These are phyloP conservation scores for Nannizzia gypsea DNA, from an alignment of 2,329 filamentous ascomycete genomes.

Conservation along the genomic window DNA sequence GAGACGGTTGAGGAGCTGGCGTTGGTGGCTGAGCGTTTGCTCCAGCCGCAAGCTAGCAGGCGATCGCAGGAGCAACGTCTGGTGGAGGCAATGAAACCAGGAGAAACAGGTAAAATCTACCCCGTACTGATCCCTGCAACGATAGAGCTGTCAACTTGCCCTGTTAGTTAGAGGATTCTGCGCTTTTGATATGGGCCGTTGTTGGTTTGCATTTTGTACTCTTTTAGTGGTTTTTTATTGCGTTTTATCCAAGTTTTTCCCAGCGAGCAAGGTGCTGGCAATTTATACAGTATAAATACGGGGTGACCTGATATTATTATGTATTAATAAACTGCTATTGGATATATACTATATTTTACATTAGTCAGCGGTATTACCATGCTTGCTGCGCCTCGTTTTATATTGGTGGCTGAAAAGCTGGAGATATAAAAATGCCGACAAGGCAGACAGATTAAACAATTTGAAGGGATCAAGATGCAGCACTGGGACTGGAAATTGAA, in stretches of 20 bases:
- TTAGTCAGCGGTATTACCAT: not conserved
- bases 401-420: not conserved
- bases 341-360: not conserved
- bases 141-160: not conserved
- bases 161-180: too few relatives aligned
- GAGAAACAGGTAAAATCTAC: too few relatives aligned
- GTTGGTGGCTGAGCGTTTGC: not conserved
- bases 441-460: too few relatives aligned
- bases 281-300: not conserved
- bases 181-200: too few relatives aligned
- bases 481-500: too few relatives aligned
- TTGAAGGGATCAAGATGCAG: too few relatives aligned
- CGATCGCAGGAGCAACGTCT: not conserved
- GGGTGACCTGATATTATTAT: not conserved
- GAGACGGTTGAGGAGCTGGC: not conserved
- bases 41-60: not conserved
- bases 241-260: too few relatives aligned
- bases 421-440: not conserved
- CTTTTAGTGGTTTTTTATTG: too few relatives aligned
- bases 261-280: too few relatives aligned
- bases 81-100: not conserved
- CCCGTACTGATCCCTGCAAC: not conserved
- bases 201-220: too few relatives aligned
- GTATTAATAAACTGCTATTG: not conserved
- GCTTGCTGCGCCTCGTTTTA: too few relatives aligned